A percentile compares a stretch with the other conserved stretches of the same genome.
Evolutionary conservation across 2,329 filamentous ascomycete species (phyloP).

Genomic region (Paracamarosporium sp.): DNA sequence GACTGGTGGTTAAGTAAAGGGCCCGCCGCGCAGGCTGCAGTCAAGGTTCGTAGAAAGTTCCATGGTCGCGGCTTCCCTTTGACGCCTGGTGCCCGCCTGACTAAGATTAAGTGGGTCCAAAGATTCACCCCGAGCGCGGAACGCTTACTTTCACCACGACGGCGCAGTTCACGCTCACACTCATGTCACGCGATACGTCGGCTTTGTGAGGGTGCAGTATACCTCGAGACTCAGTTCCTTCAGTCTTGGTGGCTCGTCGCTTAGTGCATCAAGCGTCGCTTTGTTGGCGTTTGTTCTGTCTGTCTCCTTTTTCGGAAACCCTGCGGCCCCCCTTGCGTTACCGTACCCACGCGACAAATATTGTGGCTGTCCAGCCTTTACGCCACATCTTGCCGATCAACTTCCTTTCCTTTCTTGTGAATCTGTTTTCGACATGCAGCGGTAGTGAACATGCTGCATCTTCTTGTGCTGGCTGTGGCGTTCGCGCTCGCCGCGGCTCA

Average conservation of each 20-base stretch:
- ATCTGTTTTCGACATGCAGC: not conserved
- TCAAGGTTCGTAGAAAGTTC: slow-evolving; percentile 4
- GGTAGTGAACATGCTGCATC: slow-evolving; percentile 8
- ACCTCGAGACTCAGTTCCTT: not conserved
- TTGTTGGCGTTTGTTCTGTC: not conserved
- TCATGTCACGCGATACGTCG: not conserved
- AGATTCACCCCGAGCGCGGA: not conserved
- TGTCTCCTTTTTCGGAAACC: not conserved
- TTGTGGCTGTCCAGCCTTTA: not conserved
- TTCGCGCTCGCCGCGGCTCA: slow-evolving; percentile 2
- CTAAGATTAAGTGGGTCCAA: not conserved
- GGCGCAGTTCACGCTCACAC: not conserved
- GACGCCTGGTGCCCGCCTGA: not conserved
- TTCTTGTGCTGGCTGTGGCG: slow-evolving; percentile 4
- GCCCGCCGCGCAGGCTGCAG: slow-evolving; percentile 8
- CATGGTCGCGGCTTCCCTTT: not conserved
- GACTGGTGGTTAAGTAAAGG: not conserved
- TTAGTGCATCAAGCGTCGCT: not conserved
- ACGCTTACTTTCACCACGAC: not conserved
- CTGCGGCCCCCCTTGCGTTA: not conserved
- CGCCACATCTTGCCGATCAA: not conserved
- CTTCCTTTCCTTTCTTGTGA: not conserved
- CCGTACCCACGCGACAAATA: not conserved
- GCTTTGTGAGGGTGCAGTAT: not conserved
- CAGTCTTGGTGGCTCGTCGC: not conserved